Evolutionary conservation across 1,139 yeast genomes (phyloP).

Genomic region (Blastobotrys aristatus): DNA sequence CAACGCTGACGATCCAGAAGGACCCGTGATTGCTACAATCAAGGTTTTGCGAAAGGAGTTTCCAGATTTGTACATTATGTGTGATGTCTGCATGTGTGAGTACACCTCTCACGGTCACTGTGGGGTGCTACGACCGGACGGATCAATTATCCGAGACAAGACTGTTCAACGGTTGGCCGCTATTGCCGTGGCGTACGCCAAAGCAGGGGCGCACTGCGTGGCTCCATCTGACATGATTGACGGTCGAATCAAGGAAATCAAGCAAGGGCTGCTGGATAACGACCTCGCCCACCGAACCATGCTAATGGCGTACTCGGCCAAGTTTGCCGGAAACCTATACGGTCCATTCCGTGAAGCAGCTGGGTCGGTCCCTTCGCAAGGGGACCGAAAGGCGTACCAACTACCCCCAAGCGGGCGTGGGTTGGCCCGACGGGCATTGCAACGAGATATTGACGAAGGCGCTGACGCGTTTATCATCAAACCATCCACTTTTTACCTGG

Average conservation of each 20-base stretch:
- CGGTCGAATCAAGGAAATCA: slow-evolving; percentile 87
- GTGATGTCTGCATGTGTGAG: slow-evolving; percentile 96
- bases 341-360: slow-evolving; percentile 99
- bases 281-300: slow-evolving; percentile 82
- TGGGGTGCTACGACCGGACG: slow-evolving; percentile 84
- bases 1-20: slow-evolving; percentile 93
- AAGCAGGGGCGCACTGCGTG: slow-evolving; percentile 91
- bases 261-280: slow-evolving; percentile 76
- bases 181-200: slow-evolving; percentile 92
- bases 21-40: slow-evolving; percentile 84
- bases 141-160: slow-evolving; percentile 67
- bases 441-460: slow-evolving; percentile 85
- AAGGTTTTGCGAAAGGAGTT: slow-evolving; percentile 57
- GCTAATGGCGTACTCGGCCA: slow-evolving; percentile 92
- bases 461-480: slow-evolving; percentile 93
- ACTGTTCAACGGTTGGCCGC: slow-evolving; percentile 85
- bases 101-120: slow-evolving; percentile 97
- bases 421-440: slow-evolving; percentile 84
- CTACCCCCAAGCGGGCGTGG: slow-evolving; percentile 92
- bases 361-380: slow-evolving; percentile 81
- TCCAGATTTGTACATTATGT: slow-evolving; percentile 81
- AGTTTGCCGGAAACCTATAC: slow-evolving; percentile 83
- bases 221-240: slow-evolving; percentile 99
- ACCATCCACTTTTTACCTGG: slow-evolving; percentile 96
- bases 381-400: slow-evolving; percentile 91